Evolutionary conservation across 768 basidiomycete genomes (phyloP).

Genomic region (Fibroporia radiculosa): DNA sequence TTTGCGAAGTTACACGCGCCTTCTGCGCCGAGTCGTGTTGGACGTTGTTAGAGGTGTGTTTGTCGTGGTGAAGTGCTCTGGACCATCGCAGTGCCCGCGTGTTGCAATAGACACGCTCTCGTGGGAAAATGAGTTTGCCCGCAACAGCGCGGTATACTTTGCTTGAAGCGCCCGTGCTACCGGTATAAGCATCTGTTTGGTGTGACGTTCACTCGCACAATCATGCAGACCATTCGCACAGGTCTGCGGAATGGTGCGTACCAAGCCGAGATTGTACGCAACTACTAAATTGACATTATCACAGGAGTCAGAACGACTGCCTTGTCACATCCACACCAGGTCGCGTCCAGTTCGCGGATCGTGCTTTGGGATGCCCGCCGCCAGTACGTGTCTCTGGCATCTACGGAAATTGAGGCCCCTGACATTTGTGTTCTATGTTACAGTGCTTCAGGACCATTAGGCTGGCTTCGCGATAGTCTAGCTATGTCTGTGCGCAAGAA

Average conservation of each 20-base stretch:
- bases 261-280: too few species aligned
- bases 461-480: slow-evolving; percentile 59
- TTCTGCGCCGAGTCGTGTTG: too few species aligned
- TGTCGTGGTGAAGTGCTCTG: too few species aligned
- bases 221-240: slow-evolving; percentile 14
- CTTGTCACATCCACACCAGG: slow-evolving; percentile 7
- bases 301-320: slow-evolving; percentile 5
- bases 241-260: slow-evolving; percentile 12
- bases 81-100: too few species aligned
- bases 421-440: too few species aligned
- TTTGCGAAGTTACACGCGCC: too few species aligned
- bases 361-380: slow-evolving; percentile 33
- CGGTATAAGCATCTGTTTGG: neutral
- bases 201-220: too few species aligned
- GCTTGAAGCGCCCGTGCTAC: neutral
- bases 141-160: too few species aligned
- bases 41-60: too few species aligned
- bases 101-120: too few species aligned
- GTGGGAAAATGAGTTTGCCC: too few species aligned
- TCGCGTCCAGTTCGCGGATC: slow-evolving; percentile 13
- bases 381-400: slow-evolving; percentile 37
- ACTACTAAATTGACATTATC: neutral
- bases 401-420: slow-evolving; percentile 4
- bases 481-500: slow-evolving; percentile 39
- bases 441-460: slow-evolving; percentile 47